Base-by-base conservation (phyloP, 176 grass and related monocot genomes). In the Bonia amplexicaulis region DNA sequence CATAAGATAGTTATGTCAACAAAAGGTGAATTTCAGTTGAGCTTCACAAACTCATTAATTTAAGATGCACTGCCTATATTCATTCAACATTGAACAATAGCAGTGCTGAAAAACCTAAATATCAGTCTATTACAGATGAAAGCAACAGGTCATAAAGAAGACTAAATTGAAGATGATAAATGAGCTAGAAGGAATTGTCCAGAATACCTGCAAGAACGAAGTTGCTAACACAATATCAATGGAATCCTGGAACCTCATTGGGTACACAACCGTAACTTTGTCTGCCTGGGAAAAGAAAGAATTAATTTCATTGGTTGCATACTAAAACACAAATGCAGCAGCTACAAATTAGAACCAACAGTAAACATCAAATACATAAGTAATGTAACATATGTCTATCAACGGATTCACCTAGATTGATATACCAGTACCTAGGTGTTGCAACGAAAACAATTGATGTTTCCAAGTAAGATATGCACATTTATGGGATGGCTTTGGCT, bases 201-300 rank as follows among this genome's bases (percentile, higher is more conserved):
- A 87, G 39, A 83, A 58, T 94, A 99, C 96, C 93, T 96, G 96
- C 79, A 99, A 86, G 87, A 99, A 96, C 13, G 93, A 94, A 82
- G 93, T 96, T 85, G 93, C 96, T 55, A 99, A 85, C 68, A 99
- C 93, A 91, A 96, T 89, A 88, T 99, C 93, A 73, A 92, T 91
- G 2, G 96, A 94, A 78, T 99, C 96, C 81, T 94, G 96, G 80
- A 99, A 99, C 69, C 96, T 94, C 96, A 99, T 99, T 67, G 96
- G 96, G 23, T 99, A 99, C 20, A 99, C 70, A 23, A 99, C 73
- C 0, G 78, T 96, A 69, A 94, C 86, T 94, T 96, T 99, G 85
- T 99, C 96, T 58, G 78, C 88, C 96, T 99, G 84, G 29, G 69
- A 75, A 84, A 67, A 16, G 1, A 73, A 82, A 42, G 15, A 81